phyloP scores from a whole-genome alignment of 208 protist species.

The Trypanosoma caninum region DNA sequence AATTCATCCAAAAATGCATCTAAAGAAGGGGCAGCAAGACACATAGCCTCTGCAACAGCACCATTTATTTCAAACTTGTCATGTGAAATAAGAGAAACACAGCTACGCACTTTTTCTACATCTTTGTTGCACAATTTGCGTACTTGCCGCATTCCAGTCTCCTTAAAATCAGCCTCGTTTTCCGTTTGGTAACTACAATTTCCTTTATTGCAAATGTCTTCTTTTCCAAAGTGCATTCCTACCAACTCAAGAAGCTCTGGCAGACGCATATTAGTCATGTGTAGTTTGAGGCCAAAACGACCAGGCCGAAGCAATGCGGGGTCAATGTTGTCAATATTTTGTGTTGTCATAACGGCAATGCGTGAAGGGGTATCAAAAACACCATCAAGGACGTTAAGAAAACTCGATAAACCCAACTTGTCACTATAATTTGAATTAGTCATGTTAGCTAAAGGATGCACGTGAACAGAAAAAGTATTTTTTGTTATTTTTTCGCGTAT shows the following conservation, averaged over 20 bases:
- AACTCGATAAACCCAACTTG: slow-evolving; percentile 54
- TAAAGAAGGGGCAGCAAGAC: neutral
- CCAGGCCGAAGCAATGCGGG: slow-evolving; percentile 84
- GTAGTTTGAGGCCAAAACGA: slow-evolving; percentile 66
- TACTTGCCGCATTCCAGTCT: neutral
- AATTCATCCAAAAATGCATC: slow-evolving; percentile 17
- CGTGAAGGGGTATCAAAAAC: slow-evolving; percentile 80
- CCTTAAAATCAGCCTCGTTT: neutral
- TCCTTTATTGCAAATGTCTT: slow-evolving; percentile 8
- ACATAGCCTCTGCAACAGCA: slow-evolving; percentile 19
- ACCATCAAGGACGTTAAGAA: slow-evolving; percentile 90
- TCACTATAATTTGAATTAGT: slow-evolving; percentile 1
- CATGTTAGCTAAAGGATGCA: neutral
- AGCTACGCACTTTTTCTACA: neutral
- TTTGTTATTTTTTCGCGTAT: neutral
- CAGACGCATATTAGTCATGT: slow-evolving; percentile 62
- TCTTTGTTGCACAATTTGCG: neutral
- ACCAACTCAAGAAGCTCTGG: slow-evolving; percentile 48
- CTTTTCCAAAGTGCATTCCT: slow-evolving; percentile 70
- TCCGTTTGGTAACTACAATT: neutral
- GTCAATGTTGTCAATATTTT: slow-evolving; percentile 83
- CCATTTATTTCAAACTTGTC: slow-evolving; percentile 8
- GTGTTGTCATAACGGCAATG: slow-evolving; percentile 86
- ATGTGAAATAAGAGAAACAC: neutral
- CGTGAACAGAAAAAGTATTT: neutral